Evolutionary conservation across 2,329 filamentous ascomycete genomes (phyloP), one percentile per base, ranked within the genome.

Genomic region (Epichloe sibirici): DNA sequence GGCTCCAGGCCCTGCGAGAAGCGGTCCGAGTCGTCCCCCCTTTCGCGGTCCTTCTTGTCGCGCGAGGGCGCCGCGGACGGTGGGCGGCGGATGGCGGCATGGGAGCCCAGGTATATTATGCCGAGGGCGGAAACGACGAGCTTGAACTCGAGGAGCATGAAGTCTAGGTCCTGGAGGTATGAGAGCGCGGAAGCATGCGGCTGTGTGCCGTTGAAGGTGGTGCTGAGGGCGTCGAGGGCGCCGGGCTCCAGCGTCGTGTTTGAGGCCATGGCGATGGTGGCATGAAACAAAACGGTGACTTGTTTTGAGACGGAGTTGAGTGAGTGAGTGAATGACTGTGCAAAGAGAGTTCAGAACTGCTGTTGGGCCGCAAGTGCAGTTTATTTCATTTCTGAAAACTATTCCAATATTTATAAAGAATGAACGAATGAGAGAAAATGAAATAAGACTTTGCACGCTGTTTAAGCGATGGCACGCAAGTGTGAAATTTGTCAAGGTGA

Each of bases 1-100:
- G 86, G 82, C 53, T 69, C 67, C 8, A 82, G 76, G 63, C 55
- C 81, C 71, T 58, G 79, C 2, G 65, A 54, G 46, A 66, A 72
- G 11, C 77, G 71, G 21, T 48, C 47, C 8, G 52, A 73, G 17
- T 77, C 75, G 11, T 79, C 74, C 1, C 68, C 74, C 1, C 68
- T 64, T 43, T 75, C 73, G 5, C 70, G 69, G 40, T 66, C 63
- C 8, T 63, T 66, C 49, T 71, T 70, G 52, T 71, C 72, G 62
- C 79, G 80, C 12, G 73, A 63, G 1, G 81, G 77, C 2, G 73
- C 83, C 1, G 91, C 90, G 1, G 90, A 95, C 0, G 86, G 82
- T 1, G 91, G 91, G 17, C 89, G 80, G 13, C 85, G 83, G 21
- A 97, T 78, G 1, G 90, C 86, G n/a, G 86, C 88, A 66, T 95